phyloP scores from a whole-genome alignment of 768 basidiomycete species.

The Russula sp. region DNA sequence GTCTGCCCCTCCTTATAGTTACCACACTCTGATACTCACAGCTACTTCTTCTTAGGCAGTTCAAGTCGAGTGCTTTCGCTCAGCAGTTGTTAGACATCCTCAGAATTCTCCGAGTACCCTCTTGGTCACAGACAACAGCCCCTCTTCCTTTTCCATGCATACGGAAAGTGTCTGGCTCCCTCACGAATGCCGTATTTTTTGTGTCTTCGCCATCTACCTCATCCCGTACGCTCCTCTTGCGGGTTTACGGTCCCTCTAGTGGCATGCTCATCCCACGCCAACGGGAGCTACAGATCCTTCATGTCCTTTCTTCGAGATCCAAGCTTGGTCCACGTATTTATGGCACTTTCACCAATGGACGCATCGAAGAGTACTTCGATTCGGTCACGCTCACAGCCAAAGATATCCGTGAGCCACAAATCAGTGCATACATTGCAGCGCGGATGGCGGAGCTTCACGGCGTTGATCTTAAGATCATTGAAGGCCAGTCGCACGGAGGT shows the following conservation, averaged over 20 bases:
- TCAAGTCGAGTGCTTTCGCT: conserved; percentile 58
- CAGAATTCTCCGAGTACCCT: conserved; percentile 51
- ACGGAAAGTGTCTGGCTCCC: conserved; percentile 81
- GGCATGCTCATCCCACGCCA: conserved; percentile 83
- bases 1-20: conserved; percentile 40
- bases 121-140: conserved; percentile 53
- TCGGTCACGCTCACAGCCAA: conserved; percentile 73
- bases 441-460: conserved; percentile 96
- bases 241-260: conserved; percentile 90
- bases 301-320: conserved; percentile 84
- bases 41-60: conserved; percentile 48
- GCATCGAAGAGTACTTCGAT: conserved; percentile 93
- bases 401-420: conserved; percentile 72
- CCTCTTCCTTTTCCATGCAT: conserved; percentile 54
- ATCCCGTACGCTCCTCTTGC: conserved; percentile 71
- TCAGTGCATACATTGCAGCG: conserved; percentile 85
- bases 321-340: conserved; percentile 87
- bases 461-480: conserved; percentile 75
- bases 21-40: conserved; percentile 32
- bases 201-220: conserved; percentile 65
- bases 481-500: conserved; percentile 45
- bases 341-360: conserved; percentile 94
- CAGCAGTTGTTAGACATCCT: conserved; percentile 55
- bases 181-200: conserved; percentile 97
- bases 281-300: conserved; percentile 82